Base-by-base conservation (phyloP, 2,329 filamentous ascomycete genomes). In the Diplocarpon mali region DNA sequence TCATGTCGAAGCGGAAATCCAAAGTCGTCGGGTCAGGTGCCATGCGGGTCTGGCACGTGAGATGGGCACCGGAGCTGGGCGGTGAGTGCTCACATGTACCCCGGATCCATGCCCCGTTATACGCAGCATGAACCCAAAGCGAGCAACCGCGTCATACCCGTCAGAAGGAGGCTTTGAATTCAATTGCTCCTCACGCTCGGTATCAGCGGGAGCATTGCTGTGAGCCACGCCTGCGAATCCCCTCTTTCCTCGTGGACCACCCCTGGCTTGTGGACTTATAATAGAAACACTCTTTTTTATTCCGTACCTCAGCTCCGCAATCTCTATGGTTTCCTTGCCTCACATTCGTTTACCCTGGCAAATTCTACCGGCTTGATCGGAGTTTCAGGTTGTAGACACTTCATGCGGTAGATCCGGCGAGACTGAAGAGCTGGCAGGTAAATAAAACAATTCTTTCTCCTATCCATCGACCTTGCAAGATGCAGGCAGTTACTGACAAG, bases 341-440 rank as follows among this genome's bases (percentile, higher is more conserved):
- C 44, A 52, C 50, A 47, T 47, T 58, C 49, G 48, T 57, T 58
- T 48, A 44, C 34, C 51, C 48, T 48, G 40, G 48, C 40, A 50
- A 48, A 50, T 11, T 36, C 42, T 48, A 53, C 49, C 42, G 46
- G 51, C 52, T 53, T 42, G 45, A 51, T 50, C 48, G 49, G 46
- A 52, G 57, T 59, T 59, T 60, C 57, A 58, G 3, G 47, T 46
- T 47, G 49, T 53, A 46, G 51, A 47, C 39, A 42, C 44, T 59
- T 60, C 51, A 61, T 60, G 57, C 58, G 43, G 52, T 45, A 47
- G 29, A 38, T 40, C 42, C 49, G 48, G 31, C 35, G 48, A 54
- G 36, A 53, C 42, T 39, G 48, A 38, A 40, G 20, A 45, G 13
- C 37, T 37, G 20, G 15, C 36, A 51, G 47, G 47, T 52, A 55